These are phyloP conservation scores for Apiospora malaysiana DNA, from an alignment of 2,329 filamentous ascomycete species.

Conservation along the genomic window DNA sequence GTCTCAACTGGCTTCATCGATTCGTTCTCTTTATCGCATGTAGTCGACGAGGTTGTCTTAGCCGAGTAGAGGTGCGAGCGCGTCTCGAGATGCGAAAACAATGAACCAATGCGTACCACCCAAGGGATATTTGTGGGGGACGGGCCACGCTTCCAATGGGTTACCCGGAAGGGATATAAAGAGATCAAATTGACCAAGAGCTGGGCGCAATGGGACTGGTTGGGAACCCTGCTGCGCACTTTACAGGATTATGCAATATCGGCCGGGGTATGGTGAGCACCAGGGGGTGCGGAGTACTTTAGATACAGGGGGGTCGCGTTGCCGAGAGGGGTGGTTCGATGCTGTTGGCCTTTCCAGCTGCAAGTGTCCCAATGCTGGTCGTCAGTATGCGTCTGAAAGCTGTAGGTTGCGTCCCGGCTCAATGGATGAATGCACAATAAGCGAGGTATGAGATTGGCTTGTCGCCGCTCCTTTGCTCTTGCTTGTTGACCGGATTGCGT, in stretches of 20 bases:
- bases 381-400: constrained; percentile 17
- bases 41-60: constrained; percentile 28
- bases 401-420: constrained; percentile 29
- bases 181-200: constrained; percentile 34
- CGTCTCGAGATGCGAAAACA: constrained; percentile 28
- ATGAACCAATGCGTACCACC: constrained; percentile 30
- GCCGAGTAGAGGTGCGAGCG: constrained; percentile 23
- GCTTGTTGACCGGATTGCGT: background rate
- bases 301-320: constrained; percentile 20
- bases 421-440: constrained; percentile 32
- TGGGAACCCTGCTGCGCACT: constrained; percentile 34
- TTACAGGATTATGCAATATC: constrained; percentile 40
- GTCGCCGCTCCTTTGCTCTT: background rate
- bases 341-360: constrained; percentile 21
- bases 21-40: constrained; percentile 30
- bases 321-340: constrained; percentile 21
- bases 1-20: constrained; percentile 27
- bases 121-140: constrained; percentile 34
- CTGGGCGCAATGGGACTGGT: constrained; percentile 36
- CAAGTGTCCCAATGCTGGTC: constrained; percentile 22
- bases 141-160: constrained; percentile 29
- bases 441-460: constrained; percentile 19
- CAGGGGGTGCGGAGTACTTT: constrained; percentile 24
- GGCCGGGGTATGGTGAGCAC: constrained; percentile 28
- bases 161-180: constrained; percentile 31